phyloP scores from a whole-genome alignment of 495 filamentous ascomycete species.

The Cercophora samala region DNA sequence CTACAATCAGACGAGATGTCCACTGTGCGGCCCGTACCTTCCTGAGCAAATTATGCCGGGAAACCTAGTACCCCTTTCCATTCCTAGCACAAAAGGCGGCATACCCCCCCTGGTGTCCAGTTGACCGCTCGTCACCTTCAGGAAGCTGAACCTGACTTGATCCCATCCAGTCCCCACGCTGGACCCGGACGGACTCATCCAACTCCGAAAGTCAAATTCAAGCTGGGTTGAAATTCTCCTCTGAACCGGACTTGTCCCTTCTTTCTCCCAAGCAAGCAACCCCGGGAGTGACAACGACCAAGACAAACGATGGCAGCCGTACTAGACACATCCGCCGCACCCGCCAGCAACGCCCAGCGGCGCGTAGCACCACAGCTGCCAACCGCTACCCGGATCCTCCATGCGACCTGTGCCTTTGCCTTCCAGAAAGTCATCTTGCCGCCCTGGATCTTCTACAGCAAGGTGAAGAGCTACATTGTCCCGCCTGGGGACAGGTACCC shows the following conservation, averaged over 20 bases:
- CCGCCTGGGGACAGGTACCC: constrained; percentile 11
- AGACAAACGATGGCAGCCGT: not conserved
- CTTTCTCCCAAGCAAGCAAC: not conserved
- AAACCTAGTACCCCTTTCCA: not conserved
- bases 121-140: not conserved
- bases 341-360: not conserved
- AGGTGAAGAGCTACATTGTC: constrained; percentile 13
- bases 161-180: not conserved
- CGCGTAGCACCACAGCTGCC: not conserved
- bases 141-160: not conserved
- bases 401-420: constrained; percentile 1
- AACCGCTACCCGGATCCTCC: constrained; percentile 14
- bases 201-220: not conserved
- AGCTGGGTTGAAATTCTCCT: not conserved
- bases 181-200: not conserved
- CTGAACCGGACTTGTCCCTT: not conserved
- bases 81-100: not conserved
- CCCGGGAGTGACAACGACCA: not conserved
- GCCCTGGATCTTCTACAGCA: constrained; percentile 1
- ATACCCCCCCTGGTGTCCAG: not conserved
- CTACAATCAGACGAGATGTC: not conserved
- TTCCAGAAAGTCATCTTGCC: constrained; percentile 21
- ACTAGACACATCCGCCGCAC: not conserved
- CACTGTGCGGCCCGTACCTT: not conserved
- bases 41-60: not conserved